Base-by-base conservation (phyloP, 2,329 filamentous ascomycete species). In the Ceratocystis ficicola region DNA sequence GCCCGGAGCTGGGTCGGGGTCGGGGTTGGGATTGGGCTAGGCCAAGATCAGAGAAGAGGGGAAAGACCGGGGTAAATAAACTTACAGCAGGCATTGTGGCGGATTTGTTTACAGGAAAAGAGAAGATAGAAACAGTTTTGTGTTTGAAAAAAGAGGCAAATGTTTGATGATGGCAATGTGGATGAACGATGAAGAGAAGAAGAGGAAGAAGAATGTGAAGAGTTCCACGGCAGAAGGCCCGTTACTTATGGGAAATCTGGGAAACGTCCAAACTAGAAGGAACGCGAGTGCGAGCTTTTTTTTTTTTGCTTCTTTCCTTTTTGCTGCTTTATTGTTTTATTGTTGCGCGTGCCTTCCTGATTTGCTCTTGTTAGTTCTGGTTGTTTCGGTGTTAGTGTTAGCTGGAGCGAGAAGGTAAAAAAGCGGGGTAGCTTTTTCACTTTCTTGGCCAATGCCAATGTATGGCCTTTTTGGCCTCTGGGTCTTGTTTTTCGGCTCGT, bases 61-160 rank as follows among this genome's bases (percentile, higher is more conserved):
- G 32, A 30, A 44, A 57, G 25, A 17, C 12, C 7, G 44, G 36
- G 41, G 28, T 10, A 41, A 41, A 62, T 41, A 22, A 52, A 65
- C 66, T 12, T 65, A 68, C 66, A 25, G 59, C 46, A 68, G 66
- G 59, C 66, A 68, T 68, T 63, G 60, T 65, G 32, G 28, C n/a
- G 20, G 46, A 28, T 50, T 17, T 6, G 10, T 25, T 5, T 22
- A 8, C 12, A 50, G 59, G 22, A 15, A 25, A 10, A 44, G 6
- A 44, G 57, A 65, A 25, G 3, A 41, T 10, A 8, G 22, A 32
- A 41, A n/a, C 20, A 46, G 17, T 59, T 25, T 28, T 30, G 15
- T 55, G 12, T 55, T n/a, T 32, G 50, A 60, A 41, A 41, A 36
- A 41, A 41, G 36, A 41, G 36, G 10, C 36, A 15, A 5, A 12